Base-by-base conservation (phyloP, 2,329 filamentous ascomycete genomes). In the Cladosporium sp. region DNA sequence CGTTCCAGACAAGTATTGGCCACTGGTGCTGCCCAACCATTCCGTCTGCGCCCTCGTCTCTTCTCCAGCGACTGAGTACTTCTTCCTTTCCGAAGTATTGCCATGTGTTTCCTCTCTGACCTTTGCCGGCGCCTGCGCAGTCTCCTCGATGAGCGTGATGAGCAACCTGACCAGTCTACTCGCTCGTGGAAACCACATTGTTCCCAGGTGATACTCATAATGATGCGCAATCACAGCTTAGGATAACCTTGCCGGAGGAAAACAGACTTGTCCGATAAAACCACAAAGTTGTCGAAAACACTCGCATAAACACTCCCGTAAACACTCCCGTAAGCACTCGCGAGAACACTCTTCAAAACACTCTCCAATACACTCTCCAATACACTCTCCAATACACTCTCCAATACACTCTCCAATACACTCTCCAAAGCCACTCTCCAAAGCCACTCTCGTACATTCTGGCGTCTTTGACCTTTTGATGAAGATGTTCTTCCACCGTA, bases 381-480 rank as follows among this genome's bases (percentile, higher is more conserved):
- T 7, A 43, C 36, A 43, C 36, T 43, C 36, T 10, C 6, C 5
- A 10, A 34, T 13, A 56, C 28, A 39, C 54, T 39, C 54, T 7
- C 21, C 2, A 14, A n/a, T 16, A 58, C 21, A 56, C 54, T 58
- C 54, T 43, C n/a, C 23, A 34, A 39, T 39, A n/a, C n/a, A 58
- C 16, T 43, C 16, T 43, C 10, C 36, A n/a, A 43, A n/a, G n/a
- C 32, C n/a, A 39, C 5, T 58, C 21, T 51, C 7, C 43, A 46
- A 46, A 23, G 23, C 43, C 2, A 4, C 43, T 46, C 16, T 4
- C 3, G 6, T 21, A 46, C 43, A 46, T 1, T 46, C 43, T 46
- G 43, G 18, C 53, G 53, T 56, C 53, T 56, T 56, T 56, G 53
- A 23, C 53, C 53, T 56, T 56, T 56, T 56, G 53, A 23, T 34